Conservation (phyloP, 805 yeast species). For the Starmerella vitae region DNA sequence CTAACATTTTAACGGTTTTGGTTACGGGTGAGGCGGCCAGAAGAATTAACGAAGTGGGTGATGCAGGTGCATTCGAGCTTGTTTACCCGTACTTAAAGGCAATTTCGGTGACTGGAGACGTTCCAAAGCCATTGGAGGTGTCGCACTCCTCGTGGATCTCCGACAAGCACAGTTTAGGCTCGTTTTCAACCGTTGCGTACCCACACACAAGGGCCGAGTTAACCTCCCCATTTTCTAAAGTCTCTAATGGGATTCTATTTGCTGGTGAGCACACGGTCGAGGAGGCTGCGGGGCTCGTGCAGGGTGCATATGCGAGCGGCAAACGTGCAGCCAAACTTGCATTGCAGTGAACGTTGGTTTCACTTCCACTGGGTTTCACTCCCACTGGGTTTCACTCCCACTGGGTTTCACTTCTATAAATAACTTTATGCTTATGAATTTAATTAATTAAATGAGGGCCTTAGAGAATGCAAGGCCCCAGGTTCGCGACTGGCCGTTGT, state of each 20-base stretch:
- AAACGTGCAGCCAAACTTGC: constrained; percentile 36
- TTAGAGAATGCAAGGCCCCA: constrained; percentile 63
- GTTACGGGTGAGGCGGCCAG: constrained; percentile 58
- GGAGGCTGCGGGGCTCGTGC: constrained; percentile 81
- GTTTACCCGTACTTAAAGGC: constrained; percentile 20
- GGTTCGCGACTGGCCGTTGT: constrained; percentile 67
- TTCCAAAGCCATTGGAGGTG: constrained; percentile 31
- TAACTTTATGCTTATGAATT: too few relatives aligned
- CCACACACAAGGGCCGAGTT: constrained; percentile 57
- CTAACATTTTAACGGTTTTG: constrained; percentile 38
- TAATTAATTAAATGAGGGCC: constrained; percentile 24
- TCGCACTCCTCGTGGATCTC: constrained; percentile 48
- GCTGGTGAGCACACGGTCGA: constrained; percentile 81
- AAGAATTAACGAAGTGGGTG: constrained; percentile 41
- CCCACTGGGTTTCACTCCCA: too few relatives aligned
- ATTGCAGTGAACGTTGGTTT: too few relatives aligned
- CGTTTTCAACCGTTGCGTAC: constrained; percentile 54
- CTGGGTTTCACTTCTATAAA: too few relatives aligned
- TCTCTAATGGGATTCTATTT: constrained; percentile 43
- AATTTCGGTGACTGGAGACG: constrained; percentile 10
- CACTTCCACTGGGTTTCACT: too few relatives aligned
- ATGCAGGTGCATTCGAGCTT: constrained; percentile 28
- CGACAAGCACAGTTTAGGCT: constrained; percentile 59
- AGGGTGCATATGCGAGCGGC: constrained; percentile 79
- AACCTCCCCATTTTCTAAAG: constrained; percentile 45